Base-by-base conservation (phyloP, 306 rosid species). In the Inga laurina region DNA sequence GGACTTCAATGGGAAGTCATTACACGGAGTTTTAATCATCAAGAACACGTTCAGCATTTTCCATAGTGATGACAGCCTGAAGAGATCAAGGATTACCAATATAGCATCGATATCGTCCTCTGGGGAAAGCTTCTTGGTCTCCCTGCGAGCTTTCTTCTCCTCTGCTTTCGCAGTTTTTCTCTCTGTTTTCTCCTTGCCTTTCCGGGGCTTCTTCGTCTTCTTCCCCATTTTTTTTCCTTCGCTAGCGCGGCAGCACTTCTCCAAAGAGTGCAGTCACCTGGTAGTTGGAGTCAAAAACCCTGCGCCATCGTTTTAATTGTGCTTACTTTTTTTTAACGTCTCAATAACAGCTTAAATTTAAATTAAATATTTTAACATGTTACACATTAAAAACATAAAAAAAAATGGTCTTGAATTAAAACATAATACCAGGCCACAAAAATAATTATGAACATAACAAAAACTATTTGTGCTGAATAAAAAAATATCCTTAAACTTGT, bases 51-150 rank as follows among this genome's bases (percentile, higher is more conserved):
- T 52, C 65, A 34, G 30, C 30, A 37, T 11, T 21, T 37, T 39
- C 13, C 43, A 22, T 22, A 24, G 56, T 32, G 49, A 72, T 6
- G 12, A 39, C 16, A 39, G 22, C 7, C 12, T 10, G 74, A 45
- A 65, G 44, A 12, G 74, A 59, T 49, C 32, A 74, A 24, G 27
- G 76, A 71, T 7, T 85, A 95, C 99, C 89, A 96, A 79, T 77
- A 96, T 96, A 86, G 98, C 96, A 65, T 96, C 99, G 85, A 96
- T 96, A 76, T 96, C 98, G 48, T 96, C 99, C 62, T 96, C 99
- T 18, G 99, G 99, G 78, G 98, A 96, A 78, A 96, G 85, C 94
- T 93, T 96, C 87, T 96, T 96, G 75, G 89, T 82, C 37, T 93
- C 97, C 80, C 99, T 81, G 18, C 99, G 99, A 88, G 93, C 90